Evolutionary conservation across 306 rosid species (phyloP).

Genomic region (Cucumis hystrix): DNA sequence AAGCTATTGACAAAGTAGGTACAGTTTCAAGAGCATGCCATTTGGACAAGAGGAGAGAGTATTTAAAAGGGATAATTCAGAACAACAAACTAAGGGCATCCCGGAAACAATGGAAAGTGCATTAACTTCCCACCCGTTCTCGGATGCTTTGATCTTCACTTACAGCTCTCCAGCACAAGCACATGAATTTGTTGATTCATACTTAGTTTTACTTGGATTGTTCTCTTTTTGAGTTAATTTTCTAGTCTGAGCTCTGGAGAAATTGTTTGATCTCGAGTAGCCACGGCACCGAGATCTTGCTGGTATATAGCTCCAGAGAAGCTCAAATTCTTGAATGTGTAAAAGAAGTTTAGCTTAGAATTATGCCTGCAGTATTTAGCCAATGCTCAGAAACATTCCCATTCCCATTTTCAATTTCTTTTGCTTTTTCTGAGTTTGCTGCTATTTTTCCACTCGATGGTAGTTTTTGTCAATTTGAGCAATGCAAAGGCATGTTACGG

Average conservation of each 20-base stretch:
- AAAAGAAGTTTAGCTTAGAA: not conserved
- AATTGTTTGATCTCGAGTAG: not conserved
- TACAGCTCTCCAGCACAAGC: slow-evolving; percentile 15
- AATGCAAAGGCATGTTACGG: not conserved
- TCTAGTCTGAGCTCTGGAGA: slow-evolving; percentile 54
- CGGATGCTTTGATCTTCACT: slow-evolving; percentile 16
- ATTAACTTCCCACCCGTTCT: slow-evolving; percentile 16
- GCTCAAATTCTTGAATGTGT: slow-evolving; percentile 4
- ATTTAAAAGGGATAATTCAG: not conserved
- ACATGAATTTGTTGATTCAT: slow-evolving; percentile 56
- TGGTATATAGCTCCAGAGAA: not conserved
- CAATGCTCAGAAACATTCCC: not conserved
- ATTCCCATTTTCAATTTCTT: not conserved
- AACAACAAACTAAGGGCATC: slow-evolving; percentile 10
- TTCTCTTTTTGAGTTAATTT: slow-evolving; percentile 20
- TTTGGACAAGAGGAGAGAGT: slow-evolving; percentile 15
- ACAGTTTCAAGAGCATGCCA: slow-evolving; percentile 3
- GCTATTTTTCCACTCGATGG: not conserved
- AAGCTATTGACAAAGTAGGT: slow-evolving; percentile 1
- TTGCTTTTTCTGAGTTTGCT: not conserved
- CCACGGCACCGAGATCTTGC: not conserved
- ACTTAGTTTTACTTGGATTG: slow-evolving; percentile 39
- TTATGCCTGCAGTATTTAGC: slow-evolving; percentile 2
- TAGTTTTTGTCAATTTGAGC: not conserved
- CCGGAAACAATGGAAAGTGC: slow-evolving; percentile 13